Base-by-base conservation (phyloP, 192 early-diverging fungal genomes). In the Chytriomyces sp. region DNA sequence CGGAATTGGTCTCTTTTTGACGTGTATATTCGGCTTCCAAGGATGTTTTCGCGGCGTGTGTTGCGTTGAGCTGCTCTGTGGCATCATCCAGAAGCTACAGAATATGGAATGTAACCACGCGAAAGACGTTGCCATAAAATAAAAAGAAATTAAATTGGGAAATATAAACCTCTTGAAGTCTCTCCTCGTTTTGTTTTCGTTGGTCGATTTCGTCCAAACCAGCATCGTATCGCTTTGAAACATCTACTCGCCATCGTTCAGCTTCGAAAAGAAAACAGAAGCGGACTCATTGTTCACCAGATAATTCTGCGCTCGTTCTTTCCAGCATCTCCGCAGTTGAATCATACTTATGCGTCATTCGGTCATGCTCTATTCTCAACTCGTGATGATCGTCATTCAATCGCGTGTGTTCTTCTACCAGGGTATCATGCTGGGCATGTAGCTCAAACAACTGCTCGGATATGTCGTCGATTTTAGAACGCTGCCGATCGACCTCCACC, bases 361-460 rank as follows among this genome's bases (percentile, higher is more conserved):
- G 24, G 16, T 48, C 48, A n/a, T 65, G 61, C 26, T 46, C 23
- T 26, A 10, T 10, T 9, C 45, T 28, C 10, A 75, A 44, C 50
- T 75, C 23, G 7, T 50, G 7, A 20, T 28, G 47, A 64, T 9
- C 5, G 11, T 44, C 62, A 23, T 18, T 64, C 28, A 75, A 75
- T 28, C 43, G 28, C n/a, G 10, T 28, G 46, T 73, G 57, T 43
- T 62, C 60, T 3, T 57, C 35, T 46, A 10, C 23, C 10, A 73
- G 24, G 1, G 9, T 16, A 23, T 73, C 59, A 45, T 73, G 71
- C 45, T 62, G 20, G 1, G 61, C n/a, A 50, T 60, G 61, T 16
- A 73, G 44, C 13, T 75, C 73, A 53, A 53, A 48, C 46, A 75
- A 53, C 50, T 75, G 73, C 13, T 10, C 18, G 18, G 48, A 65